A percentile compares a stretch with the other conserved stretches of the same genome.
These are phyloP conservation scores for Galerina marginata DNA, from an alignment of 768 basidiomycete species.

Conservation along the genomic window DNA sequence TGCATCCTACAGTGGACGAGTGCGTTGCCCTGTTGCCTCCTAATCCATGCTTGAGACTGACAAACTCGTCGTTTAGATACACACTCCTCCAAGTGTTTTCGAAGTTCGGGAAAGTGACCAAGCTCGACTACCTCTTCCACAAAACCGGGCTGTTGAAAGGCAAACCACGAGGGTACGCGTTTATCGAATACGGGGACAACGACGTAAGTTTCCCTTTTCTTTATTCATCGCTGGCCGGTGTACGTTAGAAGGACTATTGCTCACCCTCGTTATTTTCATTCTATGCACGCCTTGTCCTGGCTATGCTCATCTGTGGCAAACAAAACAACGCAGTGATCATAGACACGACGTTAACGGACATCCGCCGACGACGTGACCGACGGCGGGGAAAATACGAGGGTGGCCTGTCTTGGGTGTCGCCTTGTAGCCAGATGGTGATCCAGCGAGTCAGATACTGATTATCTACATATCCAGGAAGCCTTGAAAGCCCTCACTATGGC, in stretches of 20 bases:
- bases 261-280: slow-evolving; percentile 43
- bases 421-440: neutral
- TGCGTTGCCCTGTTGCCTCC: slow-evolving; percentile 38
- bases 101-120: slow-evolving; percentile 90
- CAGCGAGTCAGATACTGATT: neutral
- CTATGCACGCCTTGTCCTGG: slow-evolving; percentile 20
- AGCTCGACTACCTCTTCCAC: slow-evolving; percentile 95
- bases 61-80: slow-evolving; percentile 56
- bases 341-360: neutral
- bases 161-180: slow-evolving; percentile 95
- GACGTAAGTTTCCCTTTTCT: slow-evolving; percentile 64
- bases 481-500: slow-evolving; percentile 72
- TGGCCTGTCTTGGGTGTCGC: neutral
- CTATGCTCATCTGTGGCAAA: slow-evolving; percentile 15
- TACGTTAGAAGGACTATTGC: slow-evolving; percentile 28
- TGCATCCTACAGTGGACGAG: slow-evolving; percentile 89
- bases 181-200: slow-evolving; percentile 81
- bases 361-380: neutral
- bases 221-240: slow-evolving; percentile 14
- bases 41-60: neutral
- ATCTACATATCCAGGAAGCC: slow-evolving; percentile 70
- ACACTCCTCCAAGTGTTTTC: slow-evolving; percentile 88
- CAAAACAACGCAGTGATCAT: slow-evolving; percentile 6
- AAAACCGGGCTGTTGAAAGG: slow-evolving; percentile 89
- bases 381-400: neutral